Percentiles rank a stretch among this genome's conserved stretches.
phyloP scores from a whole-genome alignment of 768 basidiomycete species.

The Hydnomerulius pinastri region DNA sequence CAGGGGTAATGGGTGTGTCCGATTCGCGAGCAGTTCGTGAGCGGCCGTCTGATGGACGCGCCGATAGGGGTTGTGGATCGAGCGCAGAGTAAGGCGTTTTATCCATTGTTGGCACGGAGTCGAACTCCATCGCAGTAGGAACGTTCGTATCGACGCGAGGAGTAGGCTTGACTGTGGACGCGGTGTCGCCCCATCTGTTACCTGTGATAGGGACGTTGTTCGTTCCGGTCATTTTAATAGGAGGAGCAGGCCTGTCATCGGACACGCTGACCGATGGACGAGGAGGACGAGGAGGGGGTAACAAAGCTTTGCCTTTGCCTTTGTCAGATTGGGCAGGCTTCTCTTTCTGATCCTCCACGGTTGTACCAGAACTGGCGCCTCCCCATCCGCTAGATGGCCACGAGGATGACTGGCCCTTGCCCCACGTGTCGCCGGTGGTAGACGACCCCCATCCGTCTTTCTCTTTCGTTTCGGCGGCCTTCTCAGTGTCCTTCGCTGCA shows the following conservation, averaged over 20 bases:
- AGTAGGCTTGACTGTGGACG: background rate
- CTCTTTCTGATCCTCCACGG: constrained; percentile 5
- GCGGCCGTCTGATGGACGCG: background rate
- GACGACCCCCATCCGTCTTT: background rate
- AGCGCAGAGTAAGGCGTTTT: background rate
- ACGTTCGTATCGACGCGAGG: background rate
- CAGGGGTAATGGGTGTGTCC: constrained; percentile 12
- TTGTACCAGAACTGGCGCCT: constrained; percentile 13
- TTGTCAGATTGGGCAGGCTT: constrained; percentile 6
- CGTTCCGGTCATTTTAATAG: constrained; percentile 26
- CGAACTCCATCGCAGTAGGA: background rate
- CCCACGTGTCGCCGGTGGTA: constrained; percentile 2
- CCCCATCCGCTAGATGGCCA: too few relatives aligned
- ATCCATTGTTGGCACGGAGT: background rate
- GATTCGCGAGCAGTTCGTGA: constrained; percentile 4
- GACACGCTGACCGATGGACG: constrained; percentile 17
- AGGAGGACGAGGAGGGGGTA: constrained; percentile 27
- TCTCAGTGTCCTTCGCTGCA: background rate
- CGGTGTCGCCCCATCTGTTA: constrained; percentile 16
- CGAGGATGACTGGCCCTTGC: too few relatives aligned
- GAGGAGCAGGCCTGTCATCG: constrained; percentile 7
- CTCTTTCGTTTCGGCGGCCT: background rate
- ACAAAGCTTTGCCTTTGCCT: constrained; percentile 10
- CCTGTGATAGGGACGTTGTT: constrained; percentile 21
- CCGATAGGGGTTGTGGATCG: background rate